Evolutionary conservation across 2,329 filamentous ascomycete species (phyloP).

Genomic region (Sporothrix schenckii): DNA sequence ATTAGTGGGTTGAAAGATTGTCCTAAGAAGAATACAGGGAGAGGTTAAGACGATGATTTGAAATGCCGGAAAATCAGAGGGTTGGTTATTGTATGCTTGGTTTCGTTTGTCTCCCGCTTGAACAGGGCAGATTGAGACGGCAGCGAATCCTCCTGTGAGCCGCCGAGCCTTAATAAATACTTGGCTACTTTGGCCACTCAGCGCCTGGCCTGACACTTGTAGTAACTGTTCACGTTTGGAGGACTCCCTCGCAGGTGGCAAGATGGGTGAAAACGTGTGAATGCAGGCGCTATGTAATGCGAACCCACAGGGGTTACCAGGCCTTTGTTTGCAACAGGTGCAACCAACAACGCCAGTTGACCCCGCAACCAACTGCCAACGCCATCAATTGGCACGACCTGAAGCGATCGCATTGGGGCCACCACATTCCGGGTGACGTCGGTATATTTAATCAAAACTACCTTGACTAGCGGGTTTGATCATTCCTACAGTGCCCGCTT

Average conservation of each 20-base stretch:
- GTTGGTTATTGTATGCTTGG: too few relatives aligned
- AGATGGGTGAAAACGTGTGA: constrained; percentile 13
- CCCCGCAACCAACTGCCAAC: constrained; percentile 31
- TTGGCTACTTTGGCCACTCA: constrained; percentile 7
- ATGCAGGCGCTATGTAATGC: background rate
- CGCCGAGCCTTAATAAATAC: constrained; percentile 1
- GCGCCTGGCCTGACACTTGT: background rate
- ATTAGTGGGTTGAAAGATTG: background rate
- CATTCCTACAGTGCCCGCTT: background rate
- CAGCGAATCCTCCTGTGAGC: background rate
- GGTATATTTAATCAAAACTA: background rate
- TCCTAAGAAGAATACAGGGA: background rate
- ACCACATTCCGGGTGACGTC: constrained; percentile 7
- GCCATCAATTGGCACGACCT: background rate
- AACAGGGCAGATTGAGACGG: background rate
- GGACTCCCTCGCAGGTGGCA: constrained; percentile 24
- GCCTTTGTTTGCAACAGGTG: background rate
- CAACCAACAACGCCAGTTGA: constrained; percentile 28
- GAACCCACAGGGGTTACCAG: background rate
- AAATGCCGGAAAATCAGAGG: background rate
- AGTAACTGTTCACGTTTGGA: background rate
- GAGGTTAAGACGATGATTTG: background rate
- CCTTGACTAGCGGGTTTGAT: background rate
- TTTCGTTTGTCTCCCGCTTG: background rate
- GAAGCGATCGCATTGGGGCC: background rate